phyloP scores from a whole-genome alignment of 108 stramenopile genomes.

The Fragilaria crotonensis region DNA sequence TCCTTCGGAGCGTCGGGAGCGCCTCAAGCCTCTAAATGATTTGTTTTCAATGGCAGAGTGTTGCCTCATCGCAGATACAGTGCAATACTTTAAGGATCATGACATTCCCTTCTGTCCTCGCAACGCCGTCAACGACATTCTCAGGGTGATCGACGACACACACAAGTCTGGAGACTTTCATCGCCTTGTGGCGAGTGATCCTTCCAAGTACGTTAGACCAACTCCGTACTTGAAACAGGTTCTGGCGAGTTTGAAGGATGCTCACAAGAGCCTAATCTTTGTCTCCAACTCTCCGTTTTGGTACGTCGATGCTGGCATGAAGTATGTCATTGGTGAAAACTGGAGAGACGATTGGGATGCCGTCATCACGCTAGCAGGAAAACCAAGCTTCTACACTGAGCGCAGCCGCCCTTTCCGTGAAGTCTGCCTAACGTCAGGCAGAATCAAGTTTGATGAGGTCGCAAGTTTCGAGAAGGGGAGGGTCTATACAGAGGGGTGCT shows the following conservation, averaged over 20 bases:
- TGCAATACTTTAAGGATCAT: slow-evolving; percentile 83
- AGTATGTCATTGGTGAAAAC: slow-evolving; percentile 79
- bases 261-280: slow-evolving; percentile 74
- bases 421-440: slow-evolving; percentile 45
- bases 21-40: slow-evolving; percentile 91
- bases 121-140: slow-evolving; percentile 81
- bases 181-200: slow-evolving; percentile 69
- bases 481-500: slow-evolving; percentile 80
- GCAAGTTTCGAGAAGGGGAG: slow-evolving; percentile 35
- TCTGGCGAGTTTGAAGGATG: slow-evolving; percentile 48
- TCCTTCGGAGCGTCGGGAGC: slow-evolving; percentile 55
- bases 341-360: slow-evolving; percentile 85
- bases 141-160: slow-evolving; percentile 79
- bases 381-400: slow-evolving; percentile 92
- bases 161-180: slow-evolving; percentile 95
- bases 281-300: slow-evolving; percentile 88
- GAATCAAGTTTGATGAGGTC: slow-evolving; percentile 60
- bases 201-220: slow-evolving; percentile 65
- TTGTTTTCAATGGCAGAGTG: slow-evolving; percentile 94
- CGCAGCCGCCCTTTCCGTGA: slow-evolving; percentile 80
- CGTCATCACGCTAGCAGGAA: slow-evolving; percentile 80
- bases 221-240: slow-evolving; percentile 74
- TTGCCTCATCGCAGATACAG: slow-evolving; percentile 92
- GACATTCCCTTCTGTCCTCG: slow-evolving; percentile 70
- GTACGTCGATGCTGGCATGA: slow-evolving; percentile 93